Evolutionary conservation across 2,329 filamentous ascomycete genomes (phyloP).

Genomic region (Fusarium nygamai): DNA sequence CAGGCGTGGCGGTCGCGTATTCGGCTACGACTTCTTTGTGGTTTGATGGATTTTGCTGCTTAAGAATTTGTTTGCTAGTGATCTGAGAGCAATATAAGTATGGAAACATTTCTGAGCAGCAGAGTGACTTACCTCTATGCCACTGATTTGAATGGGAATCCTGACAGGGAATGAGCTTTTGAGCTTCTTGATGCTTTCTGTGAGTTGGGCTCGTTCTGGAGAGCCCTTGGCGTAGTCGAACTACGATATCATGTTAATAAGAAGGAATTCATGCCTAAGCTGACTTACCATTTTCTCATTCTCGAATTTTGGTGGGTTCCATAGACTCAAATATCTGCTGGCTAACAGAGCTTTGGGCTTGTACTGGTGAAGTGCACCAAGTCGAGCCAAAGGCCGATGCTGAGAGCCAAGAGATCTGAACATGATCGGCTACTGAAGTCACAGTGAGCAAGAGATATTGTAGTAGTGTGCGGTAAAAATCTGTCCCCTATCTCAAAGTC

Average conservation of each 20-base stretch:
- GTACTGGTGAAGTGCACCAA: background rate
- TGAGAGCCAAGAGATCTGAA: constrained; percentile 21
- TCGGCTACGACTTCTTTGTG: constrained; percentile 27
- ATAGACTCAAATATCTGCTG: constrained; percentile 17
- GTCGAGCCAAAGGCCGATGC: constrained; percentile 2
- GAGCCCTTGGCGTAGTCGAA: constrained; percentile 36
- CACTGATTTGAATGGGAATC: constrained; percentile 25
- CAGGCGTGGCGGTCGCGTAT: constrained; percentile 27
- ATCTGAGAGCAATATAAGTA: constrained; percentile 5
- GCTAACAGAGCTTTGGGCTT: background rate
- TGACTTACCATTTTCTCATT: constrained; percentile 34
- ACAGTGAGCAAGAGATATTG: no score
- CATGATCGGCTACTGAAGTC: background rate
- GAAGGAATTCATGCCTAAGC: fast-evolving
- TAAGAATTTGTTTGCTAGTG: constrained; percentile 8
- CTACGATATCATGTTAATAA: background rate
- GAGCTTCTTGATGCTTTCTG: constrained; percentile 24
- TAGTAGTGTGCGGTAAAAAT: no score
- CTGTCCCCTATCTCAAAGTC: background rate
- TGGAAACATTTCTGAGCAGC: fast-evolving
- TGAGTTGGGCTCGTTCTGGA: constrained; percentile 24
- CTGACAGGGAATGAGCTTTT: constrained; percentile 26
- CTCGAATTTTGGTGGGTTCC: constrained; percentile 33
- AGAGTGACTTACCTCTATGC: background rate
- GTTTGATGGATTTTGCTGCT: constrained; percentile 31